phyloP scores from a whole-genome alignment of 106 monocot species.

The Dendrobium nobile region DNA sequence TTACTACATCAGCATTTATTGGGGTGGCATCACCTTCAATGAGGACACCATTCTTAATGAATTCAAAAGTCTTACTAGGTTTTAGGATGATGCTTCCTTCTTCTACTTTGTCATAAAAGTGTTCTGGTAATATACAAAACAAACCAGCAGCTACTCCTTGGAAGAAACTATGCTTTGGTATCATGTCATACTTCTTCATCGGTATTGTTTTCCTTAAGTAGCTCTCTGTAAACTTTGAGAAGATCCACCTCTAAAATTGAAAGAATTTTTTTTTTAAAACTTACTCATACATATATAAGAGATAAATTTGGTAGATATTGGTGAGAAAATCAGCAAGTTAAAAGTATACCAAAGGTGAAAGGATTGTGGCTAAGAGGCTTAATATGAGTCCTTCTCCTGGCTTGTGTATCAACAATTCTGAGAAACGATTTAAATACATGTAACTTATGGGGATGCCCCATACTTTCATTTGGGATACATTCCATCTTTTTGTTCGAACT shows the following conservation, averaged over 20 bases:
- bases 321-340: no score
- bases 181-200: conserved; percentile 59
- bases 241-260: conserved; percentile 40
- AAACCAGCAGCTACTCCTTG: conserved; percentile 26
- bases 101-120: conserved; percentile 59
- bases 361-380: conserved; percentile 45
- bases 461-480: conserved; percentile 15
- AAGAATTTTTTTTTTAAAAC: no score
- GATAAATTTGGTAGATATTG: not conserved
- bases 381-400: conserved; percentile 13
- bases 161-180: conserved; percentile 55
- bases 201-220: conserved; percentile 46
- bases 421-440: conserved; percentile 49
- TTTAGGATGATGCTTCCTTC: conserved; percentile 68
- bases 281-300: not conserved
- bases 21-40: conserved; percentile 18
- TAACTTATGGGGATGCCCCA: conserved; percentile 38
- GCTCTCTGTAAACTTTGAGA: conserved; percentile 51
- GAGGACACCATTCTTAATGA: conserved; percentile 45
- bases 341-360: conserved; percentile 50
- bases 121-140: conserved; percentile 30
- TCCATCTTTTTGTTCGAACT: conserved; percentile 37
- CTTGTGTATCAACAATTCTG: conserved; percentile 56
- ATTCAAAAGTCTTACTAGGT: conserved; percentile 34
- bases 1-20: conserved; percentile 42